Evolutionary conservation across 2,329 filamentous ascomycete species (phyloP), one percentile per base, ranked within the genome.

Genomic region (Anthostomella pinea): DNA sequence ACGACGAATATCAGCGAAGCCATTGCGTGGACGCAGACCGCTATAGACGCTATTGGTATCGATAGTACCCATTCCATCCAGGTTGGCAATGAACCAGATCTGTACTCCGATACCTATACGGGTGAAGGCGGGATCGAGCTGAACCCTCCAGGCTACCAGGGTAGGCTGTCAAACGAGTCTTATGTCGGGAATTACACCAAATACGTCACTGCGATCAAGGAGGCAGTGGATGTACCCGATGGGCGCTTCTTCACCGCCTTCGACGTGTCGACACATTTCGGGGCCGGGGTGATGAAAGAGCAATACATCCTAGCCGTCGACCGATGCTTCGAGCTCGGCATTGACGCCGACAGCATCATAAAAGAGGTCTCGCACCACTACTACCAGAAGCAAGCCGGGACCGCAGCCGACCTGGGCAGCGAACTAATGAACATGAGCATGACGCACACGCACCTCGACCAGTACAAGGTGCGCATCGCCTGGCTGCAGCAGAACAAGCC

Each of bases 291-390:
- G 6, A 27, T 29, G 11, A 37, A 35, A 8, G 53, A 57, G 11
- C 37, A 47, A 6, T 60, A 54, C 30, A 24, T 52, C 2, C 49
- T 62, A 14, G 55, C 54, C 21, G 49, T 59, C 2, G 49, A 57
- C 17, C 51, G 33, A 8, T 58, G 54, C 33, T 63, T 62, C 32
- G 41, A 33, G 3, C 52, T 62, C 0, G 62, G 62, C 3, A 63
- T 65, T 30, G 58, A 64, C 42, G 40, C 46, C 7, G 49, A 43
- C 14, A 43, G 45, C 19, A 52, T 54, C 23, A 50, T 65, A 38
- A 59, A 61, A 39, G 58, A 60, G 28, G 58, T 63, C 3, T 54
- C 60, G n/a, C 57, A 60, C 21, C 62, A 65, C 33, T 64, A 63
- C 45, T 65, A 64, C 42, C 59, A 65, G 43, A 56, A 53, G 4